These are phyloP conservation scores for Eucalyptus viminalis DNA, from an alignment of 345 rosid genomes.

Conservation along the genomic window DNA sequence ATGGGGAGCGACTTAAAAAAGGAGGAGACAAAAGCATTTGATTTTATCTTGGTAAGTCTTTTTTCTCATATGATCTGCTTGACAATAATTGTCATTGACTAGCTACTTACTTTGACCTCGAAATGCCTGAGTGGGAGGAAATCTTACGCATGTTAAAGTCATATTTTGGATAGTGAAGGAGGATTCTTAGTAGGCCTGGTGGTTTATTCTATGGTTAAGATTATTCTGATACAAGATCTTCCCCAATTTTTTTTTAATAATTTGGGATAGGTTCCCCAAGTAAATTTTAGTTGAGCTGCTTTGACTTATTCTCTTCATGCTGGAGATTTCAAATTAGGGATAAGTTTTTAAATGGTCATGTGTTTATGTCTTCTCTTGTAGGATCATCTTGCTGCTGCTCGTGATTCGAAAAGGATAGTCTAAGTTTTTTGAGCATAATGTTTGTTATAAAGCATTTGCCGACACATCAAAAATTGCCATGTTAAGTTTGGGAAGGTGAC, in stretches of 20 bases:
- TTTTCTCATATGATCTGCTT: not conserved
- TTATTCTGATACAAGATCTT: not conserved
- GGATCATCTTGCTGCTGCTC: constrained; percentile 78
- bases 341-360: not conserved
- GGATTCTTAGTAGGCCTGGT: not conserved
- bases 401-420: constrained; percentile 49
- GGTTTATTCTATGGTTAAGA: not conserved
- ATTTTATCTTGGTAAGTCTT: constrained; percentile 78
- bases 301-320: not conserved
- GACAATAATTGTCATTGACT: not conserved
- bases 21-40: constrained; percentile 84
- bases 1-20: constrained; percentile 50
- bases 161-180: not conserved
- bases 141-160: not conserved
- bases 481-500: not conserved
- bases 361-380: not conserved
- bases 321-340: not conserved
- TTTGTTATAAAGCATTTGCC: not conserved
- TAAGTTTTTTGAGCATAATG: not conserved
- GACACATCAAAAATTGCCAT: not conserved
- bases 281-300: not conserved
- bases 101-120: not conserved
- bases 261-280: not conserved
- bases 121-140: not conserved
- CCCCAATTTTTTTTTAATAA: not conserved